A percentile compares a stretch with the other conserved stretches of the same genome.
Evolutionary conservation across 768 basidiomycete genomes (phyloP).

Genomic region (Rhizopogon rudus): DNA sequence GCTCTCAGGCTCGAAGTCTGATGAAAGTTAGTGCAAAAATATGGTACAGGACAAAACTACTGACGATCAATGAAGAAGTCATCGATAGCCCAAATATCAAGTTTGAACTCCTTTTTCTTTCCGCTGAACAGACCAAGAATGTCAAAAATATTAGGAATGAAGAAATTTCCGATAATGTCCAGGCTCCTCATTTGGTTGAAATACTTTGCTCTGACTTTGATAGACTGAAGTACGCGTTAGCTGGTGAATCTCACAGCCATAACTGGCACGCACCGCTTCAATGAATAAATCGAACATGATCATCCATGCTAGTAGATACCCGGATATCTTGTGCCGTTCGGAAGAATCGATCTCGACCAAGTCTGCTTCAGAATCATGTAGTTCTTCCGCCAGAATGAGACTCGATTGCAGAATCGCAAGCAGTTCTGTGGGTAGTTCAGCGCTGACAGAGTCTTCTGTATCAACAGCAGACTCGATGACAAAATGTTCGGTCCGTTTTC

Average conservation of each 20-base stretch:
- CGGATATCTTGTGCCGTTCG: constrained; percentile 42
- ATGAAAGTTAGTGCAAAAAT: constrained; percentile 1
- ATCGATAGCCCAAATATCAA: constrained; percentile 84
- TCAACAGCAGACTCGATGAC: constrained; percentile 88
- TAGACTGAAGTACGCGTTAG: constrained; percentile 49
- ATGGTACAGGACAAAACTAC: constrained; percentile 17
- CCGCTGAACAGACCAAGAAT: constrained; percentile 66
- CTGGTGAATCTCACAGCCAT: background rate
- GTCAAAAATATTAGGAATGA: constrained; percentile 70
- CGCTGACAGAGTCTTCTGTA: constrained; percentile 46
- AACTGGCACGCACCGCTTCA: constrained; percentile 59
- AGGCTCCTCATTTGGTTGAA: constrained; percentile 78
- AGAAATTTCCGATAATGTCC: constrained; percentile 53
- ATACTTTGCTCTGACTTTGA: constrained; percentile 81
- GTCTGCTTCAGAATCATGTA: constrained; percentile 33
- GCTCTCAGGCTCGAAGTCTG: constrained; percentile 56
- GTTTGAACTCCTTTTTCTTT: constrained; percentile 63
- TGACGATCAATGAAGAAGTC: constrained; percentile 74
- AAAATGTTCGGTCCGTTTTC: constrained; percentile 72
- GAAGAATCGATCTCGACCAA: constrained; percentile 18
- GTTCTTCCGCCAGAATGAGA: constrained; percentile 34
- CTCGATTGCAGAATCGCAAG: constrained; percentile 53
- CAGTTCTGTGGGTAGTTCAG: constrained; percentile 63
- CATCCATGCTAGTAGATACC: constrained; percentile 85
- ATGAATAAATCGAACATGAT: constrained; percentile 79